phyloP scores from a whole-genome alignment of 129 eudicot genomes.

The Flaveria trinervia region DNA sequence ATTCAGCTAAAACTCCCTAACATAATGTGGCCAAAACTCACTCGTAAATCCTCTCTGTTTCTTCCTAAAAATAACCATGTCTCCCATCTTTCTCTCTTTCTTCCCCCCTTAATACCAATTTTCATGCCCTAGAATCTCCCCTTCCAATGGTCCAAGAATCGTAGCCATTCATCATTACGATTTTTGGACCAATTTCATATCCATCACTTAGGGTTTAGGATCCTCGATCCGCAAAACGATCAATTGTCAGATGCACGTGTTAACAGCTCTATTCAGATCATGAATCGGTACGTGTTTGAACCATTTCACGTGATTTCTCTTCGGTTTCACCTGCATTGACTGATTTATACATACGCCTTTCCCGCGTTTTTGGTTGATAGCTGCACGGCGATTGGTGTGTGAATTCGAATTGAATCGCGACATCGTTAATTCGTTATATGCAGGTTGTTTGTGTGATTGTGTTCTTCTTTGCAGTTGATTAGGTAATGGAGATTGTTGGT shows the following conservation, averaged over 20 bases:
- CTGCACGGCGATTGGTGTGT: not conserved
- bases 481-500: conserved; percentile 20
- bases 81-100: conserved; percentile 35
- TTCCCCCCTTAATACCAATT: conserved; percentile 38
- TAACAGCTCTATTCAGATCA: conserved; percentile 8
- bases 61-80: conserved; percentile 38
- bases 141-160: conserved; percentile 50
- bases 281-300: conserved; percentile 13
- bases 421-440: not conserved
- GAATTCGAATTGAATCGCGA: not conserved
- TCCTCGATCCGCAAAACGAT: conserved; percentile 31
- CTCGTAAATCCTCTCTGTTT: conserved; percentile 17
- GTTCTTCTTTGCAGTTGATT: conserved; percentile 7
- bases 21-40: conserved; percentile 34
- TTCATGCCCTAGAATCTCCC: conserved; percentile 11
- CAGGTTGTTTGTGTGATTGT: conserved; percentile 5
- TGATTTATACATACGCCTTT: not conserved
- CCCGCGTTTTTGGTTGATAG: too few species aligned
- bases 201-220: conserved; percentile 35
- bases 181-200: conserved; percentile 67
- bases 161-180: conserved; percentile 29
- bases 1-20: conserved; percentile 15
- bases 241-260: not conserved
- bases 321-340: not conserved
- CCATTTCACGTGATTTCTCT: not conserved